phyloP scores from a whole-genome alignment of 2,329 filamentous ascomycete species.

The Penicillium glabrum region DNA sequence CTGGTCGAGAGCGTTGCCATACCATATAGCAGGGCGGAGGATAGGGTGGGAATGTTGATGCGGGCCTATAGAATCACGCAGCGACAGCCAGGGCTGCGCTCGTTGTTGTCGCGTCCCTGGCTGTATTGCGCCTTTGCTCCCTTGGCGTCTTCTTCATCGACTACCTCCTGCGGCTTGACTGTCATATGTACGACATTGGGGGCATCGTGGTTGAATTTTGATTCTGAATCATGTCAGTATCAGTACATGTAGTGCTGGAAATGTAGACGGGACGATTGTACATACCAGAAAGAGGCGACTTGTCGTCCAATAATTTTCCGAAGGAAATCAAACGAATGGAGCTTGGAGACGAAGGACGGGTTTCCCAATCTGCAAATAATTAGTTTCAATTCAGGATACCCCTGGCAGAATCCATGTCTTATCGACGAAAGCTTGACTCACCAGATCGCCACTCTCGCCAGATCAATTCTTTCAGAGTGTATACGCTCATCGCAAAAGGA shows the following conservation, averaged over 20 bases:
- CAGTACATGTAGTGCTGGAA: background rate
- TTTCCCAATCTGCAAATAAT: conserved; percentile 69
- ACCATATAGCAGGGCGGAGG: background rate
- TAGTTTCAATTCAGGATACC: background rate
- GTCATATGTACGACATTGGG: conserved; percentile 95
- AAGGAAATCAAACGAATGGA: conserved; percentile 91
- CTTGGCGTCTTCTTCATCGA: conserved; percentile 77
- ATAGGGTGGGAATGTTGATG: background rate
- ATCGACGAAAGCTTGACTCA: conserved; percentile 28
- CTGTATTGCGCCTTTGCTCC: conserved; percentile 56
- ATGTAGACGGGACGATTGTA: conserved; percentile 8
- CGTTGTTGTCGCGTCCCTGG: conserved; percentile 55
- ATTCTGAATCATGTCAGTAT: conserved; percentile 56
- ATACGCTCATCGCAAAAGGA: conserved; percentile 86
- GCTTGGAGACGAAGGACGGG: conserved; percentile 79
- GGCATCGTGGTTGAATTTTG: conserved; percentile 70
- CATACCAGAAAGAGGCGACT: conserved; percentile 78
- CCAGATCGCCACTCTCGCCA: conserved; percentile 85
- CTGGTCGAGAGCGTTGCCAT: conserved; percentile 10
- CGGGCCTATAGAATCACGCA: conserved; percentile 60
- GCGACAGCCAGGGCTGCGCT: conserved; percentile 61
- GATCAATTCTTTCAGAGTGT: conserved; percentile 92
- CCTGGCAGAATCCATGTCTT: background rate
- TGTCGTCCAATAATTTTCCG: conserved; percentile 87
- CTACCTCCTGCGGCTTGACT: conserved; percentile 77